Evolutionary conservation across 176 grass and related monocot species (phyloP), one percentile per base, ranked within the genome.

Genomic region (Eleusine indica): DNA sequence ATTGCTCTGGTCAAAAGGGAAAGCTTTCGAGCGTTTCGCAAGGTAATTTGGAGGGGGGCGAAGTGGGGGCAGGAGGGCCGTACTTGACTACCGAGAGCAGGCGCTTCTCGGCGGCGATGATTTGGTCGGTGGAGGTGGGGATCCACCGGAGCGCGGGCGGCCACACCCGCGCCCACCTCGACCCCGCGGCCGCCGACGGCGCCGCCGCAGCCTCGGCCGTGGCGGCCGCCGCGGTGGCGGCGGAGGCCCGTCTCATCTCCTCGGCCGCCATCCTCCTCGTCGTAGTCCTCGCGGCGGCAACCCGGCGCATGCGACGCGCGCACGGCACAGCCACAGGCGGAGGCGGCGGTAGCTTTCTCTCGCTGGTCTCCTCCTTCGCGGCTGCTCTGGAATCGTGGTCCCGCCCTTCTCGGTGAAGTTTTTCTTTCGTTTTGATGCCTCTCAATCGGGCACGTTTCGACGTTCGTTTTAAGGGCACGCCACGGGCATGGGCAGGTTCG

Each of bases 81-180:
- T 84, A 98, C 95, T 90, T 98, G 70, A 93, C 63, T 52, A 95
- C 32, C 30, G 95, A 93, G 71, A 98, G 89, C 68, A 98, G 95
- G 1, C 95, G 91, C 88, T 93, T 91, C 91, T 98, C 95, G 22
- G 95, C 87, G 87, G 88, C 95, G 92, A 98, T 93, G 88, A 93
- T 95, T 69, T 52, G 91, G 29, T 98, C 89, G n/a, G 95, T 98
- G 73, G 92, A 98, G 71, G 95, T 98, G 79, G 95, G 92, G 85
- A 98, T 93, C 95, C 95, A 98, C 17, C 91, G 87, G 56, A 95
- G 92, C 79, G 80, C 76, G 49, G 80, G 70, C n/a, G 90, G 90
- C 92, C 92, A 98, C 80, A 73, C 67, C 82, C 91, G 85, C 76
- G 79, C 88, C 81, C 88, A 90, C 30, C 79, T 63, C 38, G 91